A percentile compares a stretch with the other conserved stretches of the same genome.
Conservation (phyloP, 192 early-diverging fungal species). For the Umbelopsis sp. region DNA sequence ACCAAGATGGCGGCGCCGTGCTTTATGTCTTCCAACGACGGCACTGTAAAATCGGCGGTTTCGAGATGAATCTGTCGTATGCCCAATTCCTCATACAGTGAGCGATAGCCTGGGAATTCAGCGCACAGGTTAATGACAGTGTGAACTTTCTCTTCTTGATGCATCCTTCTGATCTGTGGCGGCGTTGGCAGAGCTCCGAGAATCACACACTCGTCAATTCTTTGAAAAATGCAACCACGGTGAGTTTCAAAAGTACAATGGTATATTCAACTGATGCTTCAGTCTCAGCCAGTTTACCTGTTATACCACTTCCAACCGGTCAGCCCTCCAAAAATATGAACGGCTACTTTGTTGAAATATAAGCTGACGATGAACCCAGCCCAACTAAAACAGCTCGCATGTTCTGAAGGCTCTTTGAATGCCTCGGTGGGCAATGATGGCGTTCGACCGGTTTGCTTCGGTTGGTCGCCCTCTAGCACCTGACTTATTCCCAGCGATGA, state of each 20-base stretch:
- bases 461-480: neutral
- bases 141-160: conserved; percentile 22
- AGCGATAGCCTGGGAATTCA: conserved; percentile 47
- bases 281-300: conserved; percentile 9
- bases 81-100: conserved; percentile 39
- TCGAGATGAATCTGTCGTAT: conserved; percentile 46
- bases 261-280: neutral
- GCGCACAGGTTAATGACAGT: conserved; percentile 53
- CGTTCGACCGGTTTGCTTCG: neutral
- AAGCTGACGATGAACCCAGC: conserved; percentile 26
- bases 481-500: conserved; percentile 31
- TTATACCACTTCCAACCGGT: conserved; percentile 41
- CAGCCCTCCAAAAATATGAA: conserved; percentile 26
- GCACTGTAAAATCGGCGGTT: conserved; percentile 48
- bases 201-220: conserved; percentile 29
- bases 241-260: neutral
- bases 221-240: neutral
- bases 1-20: conserved; percentile 28
- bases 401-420: conserved; percentile 22
- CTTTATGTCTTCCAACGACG: conserved; percentile 37
- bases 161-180: conserved; percentile 27
- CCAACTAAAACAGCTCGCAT: conserved; percentile 25
- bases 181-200: conserved; percentile 39
- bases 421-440: neutral
- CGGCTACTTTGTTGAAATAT: conserved; percentile 39